A percentile compares a stretch with the other conserved stretches of the same genome.
Conservation (phyloP, 257 asterid genomes). For the Fraxinus cuspidata region DNA sequence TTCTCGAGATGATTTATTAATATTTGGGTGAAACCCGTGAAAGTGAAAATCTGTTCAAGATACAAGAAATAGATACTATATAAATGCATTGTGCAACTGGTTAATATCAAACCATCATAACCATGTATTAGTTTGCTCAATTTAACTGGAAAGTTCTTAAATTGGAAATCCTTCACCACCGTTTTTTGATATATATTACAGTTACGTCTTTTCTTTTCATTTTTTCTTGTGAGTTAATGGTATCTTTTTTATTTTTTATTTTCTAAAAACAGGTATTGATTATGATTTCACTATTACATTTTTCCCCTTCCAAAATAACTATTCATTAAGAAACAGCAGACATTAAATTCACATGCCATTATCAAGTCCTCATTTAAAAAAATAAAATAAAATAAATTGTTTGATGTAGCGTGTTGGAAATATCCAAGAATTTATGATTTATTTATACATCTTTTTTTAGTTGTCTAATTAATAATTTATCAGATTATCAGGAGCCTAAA, state of each 20-base stretch:
- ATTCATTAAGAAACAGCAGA: not conserved
- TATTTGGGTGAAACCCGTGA: not conserved
- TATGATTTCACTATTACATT: not conserved
- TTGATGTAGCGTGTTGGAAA: not conserved
- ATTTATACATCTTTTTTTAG: not conserved
- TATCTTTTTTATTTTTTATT: too few species aligned
- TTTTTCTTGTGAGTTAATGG: not conserved
- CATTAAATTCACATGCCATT: not conserved
- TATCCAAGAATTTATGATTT: not conserved
- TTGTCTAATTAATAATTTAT: not conserved
- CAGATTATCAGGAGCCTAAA: not conserved
- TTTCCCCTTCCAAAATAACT: not conserved
- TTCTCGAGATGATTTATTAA: not conserved
- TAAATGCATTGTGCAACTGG: not conserved
- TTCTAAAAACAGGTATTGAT: not conserved
- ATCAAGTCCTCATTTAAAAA: not conserved
- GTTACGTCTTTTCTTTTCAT: not conserved
- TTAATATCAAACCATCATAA: not conserved
- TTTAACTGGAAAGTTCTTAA: too few species aligned
- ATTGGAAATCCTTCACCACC: not conserved
- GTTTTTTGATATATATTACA: not conserved
- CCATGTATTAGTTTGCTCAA: not conserved
- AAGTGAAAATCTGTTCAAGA: not conserved
- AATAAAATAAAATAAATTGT: too few species aligned
- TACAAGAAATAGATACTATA: not conserved